Evolutionary conservation across 2,329 filamentous ascomycete genomes (phyloP), one percentile per base, ranked within the genome.

Genomic region (Scytalidium sp.): DNA sequence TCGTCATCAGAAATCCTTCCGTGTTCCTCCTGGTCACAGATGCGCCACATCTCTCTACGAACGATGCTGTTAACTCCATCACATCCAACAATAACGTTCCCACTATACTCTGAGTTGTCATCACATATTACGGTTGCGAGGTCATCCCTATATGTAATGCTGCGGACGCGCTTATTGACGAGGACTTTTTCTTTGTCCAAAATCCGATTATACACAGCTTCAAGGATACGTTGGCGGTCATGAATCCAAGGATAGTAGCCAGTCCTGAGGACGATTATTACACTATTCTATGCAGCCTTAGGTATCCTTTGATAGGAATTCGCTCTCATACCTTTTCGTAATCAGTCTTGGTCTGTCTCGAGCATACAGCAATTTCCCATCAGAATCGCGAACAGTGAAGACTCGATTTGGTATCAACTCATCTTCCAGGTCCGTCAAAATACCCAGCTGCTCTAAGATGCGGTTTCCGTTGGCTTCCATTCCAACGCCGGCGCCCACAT

Each of bases 381-480:
- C 41, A 22, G 2, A 43, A 10, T 2, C 9, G 11, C 3, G n/a
- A 8, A 19, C 20, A 22, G 6, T 22, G 5, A 9, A 20, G 15
- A 43, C 15, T 15, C 11, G 4, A 15, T 17, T 21, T 19, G 3
- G 13, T 7, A 48, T 19, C 25, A 50, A 9, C 17, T 27, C 25
- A 42, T 67, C 61, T 19, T 55, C n/a, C n/a, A n/a, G n/a, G n/a
- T n/a, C n/a, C n/a, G n/a, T n/a, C n/a, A n/a, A 70, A 29, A 62
- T 56, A 1, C 72, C 75, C 1, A 80, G 58, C 57, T 81, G 77
- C 46, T 79, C 75, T 1, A 79, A 58, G 7, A 80, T 71, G 1
- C 70, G 66, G 5, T 62, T 47, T 1, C 71, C 71, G 17, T 71
- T 65, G 0, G 75, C 63, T 0, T 65, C 51, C 0, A 79, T 53